A percentile compares a stretch with the other conserved stretches of the same genome.
phyloP scores from a whole-genome alignment of 1,139 yeast species.

The Casaregolazyma suthepensis region DNA sequence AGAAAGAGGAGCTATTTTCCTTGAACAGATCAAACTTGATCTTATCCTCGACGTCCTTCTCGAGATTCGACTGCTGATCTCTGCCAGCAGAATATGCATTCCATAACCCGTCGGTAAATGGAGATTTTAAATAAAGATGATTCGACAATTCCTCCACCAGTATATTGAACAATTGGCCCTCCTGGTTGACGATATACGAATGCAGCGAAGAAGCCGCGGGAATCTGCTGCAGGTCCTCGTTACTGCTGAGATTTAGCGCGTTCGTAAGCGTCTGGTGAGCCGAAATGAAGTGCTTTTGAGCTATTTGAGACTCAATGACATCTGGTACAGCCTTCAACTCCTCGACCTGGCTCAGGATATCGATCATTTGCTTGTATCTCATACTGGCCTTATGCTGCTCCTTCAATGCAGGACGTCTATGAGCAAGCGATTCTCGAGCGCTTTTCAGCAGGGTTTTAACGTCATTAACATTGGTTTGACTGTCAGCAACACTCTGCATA shows the following conservation, averaged over 20 bases:
- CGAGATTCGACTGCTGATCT: conserved; percentile 24
- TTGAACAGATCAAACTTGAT: conserved; percentile 26
- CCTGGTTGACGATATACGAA: conserved; percentile 56
- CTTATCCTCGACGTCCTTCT: conserved; percentile 29
- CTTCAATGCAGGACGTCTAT: conserved; percentile 49
- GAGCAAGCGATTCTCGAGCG: conserved; percentile 48
- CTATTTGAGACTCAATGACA: conserved; percentile 56
- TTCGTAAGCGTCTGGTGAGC: conserved; percentile 59
- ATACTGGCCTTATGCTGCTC: conserved; percentile 62
- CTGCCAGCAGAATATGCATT: conserved; percentile 24
- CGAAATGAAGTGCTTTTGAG: conserved; percentile 61
- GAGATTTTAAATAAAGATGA: conserved; percentile 61
- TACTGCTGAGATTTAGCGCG: conserved; percentile 53
- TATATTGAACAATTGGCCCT: conserved; percentile 56
- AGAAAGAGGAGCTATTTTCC: conserved; percentile 22
- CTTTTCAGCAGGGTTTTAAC: conserved; percentile 46
- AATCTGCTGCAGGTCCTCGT: conserved; percentile 56
- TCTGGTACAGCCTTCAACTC: conserved; percentile 55
- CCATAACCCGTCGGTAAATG: conserved; percentile 34
- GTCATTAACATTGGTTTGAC: conserved; percentile 48
- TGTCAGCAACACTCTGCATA: conserved; percentile 49
- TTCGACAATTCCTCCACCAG: conserved; percentile 71
- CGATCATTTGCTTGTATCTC: conserved; percentile 63
- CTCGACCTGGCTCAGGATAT: conserved; percentile 64
- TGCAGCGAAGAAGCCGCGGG: conserved; percentile 55